Conservation (phyloP, 2,329 filamentous ascomycete species). For the Paraphaeosphaeria sporulosa region DNA sequence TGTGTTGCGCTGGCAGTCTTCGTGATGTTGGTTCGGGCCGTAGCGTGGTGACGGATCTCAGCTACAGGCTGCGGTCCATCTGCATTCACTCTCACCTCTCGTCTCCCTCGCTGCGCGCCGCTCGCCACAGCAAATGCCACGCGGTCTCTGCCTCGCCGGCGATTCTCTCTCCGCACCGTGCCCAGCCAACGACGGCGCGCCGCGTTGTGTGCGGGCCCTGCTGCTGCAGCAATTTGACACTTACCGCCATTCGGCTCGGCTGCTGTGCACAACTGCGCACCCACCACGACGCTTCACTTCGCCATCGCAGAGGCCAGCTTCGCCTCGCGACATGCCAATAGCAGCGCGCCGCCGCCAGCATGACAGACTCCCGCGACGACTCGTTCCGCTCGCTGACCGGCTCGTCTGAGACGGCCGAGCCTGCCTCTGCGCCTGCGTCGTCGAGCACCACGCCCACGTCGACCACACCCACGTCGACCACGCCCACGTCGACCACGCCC, state of each 20-base stretch:
- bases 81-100: constrained; percentile 9
- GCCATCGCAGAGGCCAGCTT: not conserved
- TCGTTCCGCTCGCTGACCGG: constrained; percentile 49
- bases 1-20: constrained; percentile 15
- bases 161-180: constrained; percentile 27
- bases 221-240: constrained; percentile 16
- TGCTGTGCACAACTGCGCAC: constrained; percentile 18
- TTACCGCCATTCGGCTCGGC: constrained; percentile 30
- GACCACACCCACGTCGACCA: too few species aligned
- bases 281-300: constrained; percentile 36
- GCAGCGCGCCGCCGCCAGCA: constrained; percentile 35
- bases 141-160: constrained; percentile 21
- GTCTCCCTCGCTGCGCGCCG: constrained; percentile 16
- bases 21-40: too few species aligned
- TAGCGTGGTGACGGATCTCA: too few species aligned
- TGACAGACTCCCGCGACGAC: constrained; percentile 41
- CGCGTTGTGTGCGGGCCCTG: constrained; percentile 29
- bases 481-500: constrained; percentile 20
- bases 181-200: constrained; percentile 42
- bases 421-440: constrained; percentile 21
- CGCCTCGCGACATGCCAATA: constrained; percentile 37
- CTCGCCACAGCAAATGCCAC: constrained; percentile 33
- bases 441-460: constrained; percentile 20
- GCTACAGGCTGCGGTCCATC: constrained; percentile 11
- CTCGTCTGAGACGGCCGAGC: constrained; percentile 48